Base-by-base conservation (phyloP, 805 yeast species). In the Teunomyces pallodes region DNA sequence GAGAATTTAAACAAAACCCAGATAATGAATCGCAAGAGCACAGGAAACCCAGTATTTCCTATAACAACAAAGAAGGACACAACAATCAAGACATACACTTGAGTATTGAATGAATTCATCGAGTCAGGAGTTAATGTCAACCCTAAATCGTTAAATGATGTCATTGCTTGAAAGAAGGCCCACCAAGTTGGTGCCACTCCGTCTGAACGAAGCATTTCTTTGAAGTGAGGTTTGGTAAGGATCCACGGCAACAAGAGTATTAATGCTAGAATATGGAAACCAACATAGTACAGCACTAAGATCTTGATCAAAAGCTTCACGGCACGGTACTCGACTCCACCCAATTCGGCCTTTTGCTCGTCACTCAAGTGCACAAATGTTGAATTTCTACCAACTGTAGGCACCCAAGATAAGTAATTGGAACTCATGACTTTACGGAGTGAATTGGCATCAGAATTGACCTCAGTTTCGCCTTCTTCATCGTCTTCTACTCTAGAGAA, bases 281-380 rank as follows among this genome's bases (percentile, higher is more conserved):
- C 96, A 47, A 90, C 53, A 58, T 88, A 90, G 60, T 88, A 94
- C 5, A 65, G 49, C 0, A 81, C 61, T 10, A 92, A 66, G 40
- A 92, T 79, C 53, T 79, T 78, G 49, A 86, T 81, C 48, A 94
- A 69, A 8, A 90, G 69, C 60, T 90, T 90, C 49, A 88, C 77
- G 0, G 99, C 90, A 39, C 97, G 78, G 63, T 94, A 94, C 61
- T 94, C 99, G 12, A 94, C 97, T 43, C 99, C 99, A 33, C 99
- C 99, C 33, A 94, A 70, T 64, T 94, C 99, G 50, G 87, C 95
- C 59, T 89, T 90, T 64, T 94, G 98, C 20, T 79, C 84, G 32
- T 83, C 88, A 2, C 89, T 82, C 38, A 94, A 66, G 12, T 86
- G 86, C 2, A 90, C 86, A 72, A 94, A 94, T 0, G 91, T 85